Percentiles rank a stretch among this genome's conserved stretches.
These are phyloP conservation scores for Begonia masoniana DNA, from an alignment of 306 rosid genomes.

Conservation along the genomic window DNA sequence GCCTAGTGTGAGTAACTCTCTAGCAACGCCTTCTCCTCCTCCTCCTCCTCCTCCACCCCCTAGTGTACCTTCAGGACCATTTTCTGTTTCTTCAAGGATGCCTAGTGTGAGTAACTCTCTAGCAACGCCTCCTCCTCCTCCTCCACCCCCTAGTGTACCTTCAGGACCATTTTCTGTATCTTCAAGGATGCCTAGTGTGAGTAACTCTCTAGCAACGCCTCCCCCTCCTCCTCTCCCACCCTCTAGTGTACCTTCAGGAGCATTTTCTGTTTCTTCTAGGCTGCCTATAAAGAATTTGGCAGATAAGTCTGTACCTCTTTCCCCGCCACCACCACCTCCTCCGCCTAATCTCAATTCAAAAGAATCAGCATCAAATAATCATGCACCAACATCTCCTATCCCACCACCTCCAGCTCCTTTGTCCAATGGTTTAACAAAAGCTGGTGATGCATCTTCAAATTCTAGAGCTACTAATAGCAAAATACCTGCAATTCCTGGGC, in stretches of 20 bases:
- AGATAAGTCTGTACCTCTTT: conserved; percentile 9
- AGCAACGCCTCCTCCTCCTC: conserved; percentile 8
- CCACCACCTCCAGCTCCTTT: conserved; percentile 60
- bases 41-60: background rate
- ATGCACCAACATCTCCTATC: conserved; percentile 25
- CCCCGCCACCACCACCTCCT: conserved; percentile 57
- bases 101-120: conserved; percentile 1
- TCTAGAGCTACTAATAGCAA: conserved; percentile 18
- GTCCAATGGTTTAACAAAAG: conserved; percentile 30
- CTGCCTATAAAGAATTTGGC: conserved; percentile 10
- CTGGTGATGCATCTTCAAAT: conserved; percentile 9
- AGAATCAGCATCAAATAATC: too few species aligned
- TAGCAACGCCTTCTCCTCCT: conserved; percentile 11
- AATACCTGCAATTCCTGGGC: conserved; percentile 63
- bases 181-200: conserved; percentile 6
- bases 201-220: conserved; percentile 3
- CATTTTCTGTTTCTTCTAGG: conserved; percentile 6
- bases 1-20: background rate
- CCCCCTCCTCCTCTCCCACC: conserved; percentile 15
- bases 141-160: conserved; percentile 7
- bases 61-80: background rate
- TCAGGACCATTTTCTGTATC: conserved; percentile 11
- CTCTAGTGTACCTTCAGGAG: conserved; percentile 1
- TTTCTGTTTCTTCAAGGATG: conserved; percentile 12
- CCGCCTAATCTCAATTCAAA: background rate